These are phyloP conservation scores for Mucor sp. DNA, from an alignment of 371 early-diverging fungal genomes.

Conservation along the genomic window DNA sequence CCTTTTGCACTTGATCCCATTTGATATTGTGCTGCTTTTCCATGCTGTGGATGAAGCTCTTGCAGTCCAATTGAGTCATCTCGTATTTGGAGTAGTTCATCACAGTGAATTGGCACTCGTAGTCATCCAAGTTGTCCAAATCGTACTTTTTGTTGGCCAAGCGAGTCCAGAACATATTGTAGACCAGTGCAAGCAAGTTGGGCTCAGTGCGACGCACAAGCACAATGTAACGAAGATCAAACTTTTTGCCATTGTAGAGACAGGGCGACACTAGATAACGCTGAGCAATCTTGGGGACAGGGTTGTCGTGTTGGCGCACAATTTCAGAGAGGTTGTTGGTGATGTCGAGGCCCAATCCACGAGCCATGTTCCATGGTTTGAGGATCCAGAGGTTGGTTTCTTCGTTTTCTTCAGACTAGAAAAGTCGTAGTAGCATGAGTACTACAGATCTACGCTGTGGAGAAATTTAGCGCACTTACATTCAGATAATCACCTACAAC, in stretches of 20 bases:
- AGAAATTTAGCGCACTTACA: slow-evolving; percentile 5
- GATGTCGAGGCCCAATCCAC: slow-evolving; percentile 49
- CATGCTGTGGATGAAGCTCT: slow-evolving; percentile 60
- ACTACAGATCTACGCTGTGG: too few species aligned
- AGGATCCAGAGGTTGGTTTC: slow-evolving; percentile 55
- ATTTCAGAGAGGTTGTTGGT: slow-evolving; percentile 46
- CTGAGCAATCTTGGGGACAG: slow-evolving; percentile 57
- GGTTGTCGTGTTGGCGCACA: slow-evolving; percentile 53
- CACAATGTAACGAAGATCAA: slow-evolving; percentile 61
- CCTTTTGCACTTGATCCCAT: slow-evolving; percentile 51
- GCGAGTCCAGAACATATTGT: slow-evolving; percentile 67
- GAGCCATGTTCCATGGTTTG: slow-evolving; percentile 62
- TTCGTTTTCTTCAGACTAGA: slow-evolving; percentile 31
- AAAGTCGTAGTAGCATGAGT: background rate
- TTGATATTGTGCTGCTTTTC: slow-evolving; percentile 56
- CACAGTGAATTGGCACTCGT: slow-evolving; percentile 62
- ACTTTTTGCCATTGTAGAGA: slow-evolving; percentile 63
- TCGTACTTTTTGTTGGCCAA: slow-evolving; percentile 57
- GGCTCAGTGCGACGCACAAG: slow-evolving; percentile 49
- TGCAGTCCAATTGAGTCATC: slow-evolving; percentile 59
- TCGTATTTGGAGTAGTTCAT: slow-evolving; percentile 62
- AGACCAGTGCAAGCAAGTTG: slow-evolving; percentile 42
- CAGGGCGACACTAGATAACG: slow-evolving; percentile 57
- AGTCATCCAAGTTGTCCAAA: slow-evolving; percentile 52
- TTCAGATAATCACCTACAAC: slow-evolving; percentile 55